A percentile compares a stretch with the other conserved stretches of the same genome.
phyloP scores from a whole-genome alignment of 1,284 basidiomycete genomes.

The Rhizoctonia solani region DNA sequence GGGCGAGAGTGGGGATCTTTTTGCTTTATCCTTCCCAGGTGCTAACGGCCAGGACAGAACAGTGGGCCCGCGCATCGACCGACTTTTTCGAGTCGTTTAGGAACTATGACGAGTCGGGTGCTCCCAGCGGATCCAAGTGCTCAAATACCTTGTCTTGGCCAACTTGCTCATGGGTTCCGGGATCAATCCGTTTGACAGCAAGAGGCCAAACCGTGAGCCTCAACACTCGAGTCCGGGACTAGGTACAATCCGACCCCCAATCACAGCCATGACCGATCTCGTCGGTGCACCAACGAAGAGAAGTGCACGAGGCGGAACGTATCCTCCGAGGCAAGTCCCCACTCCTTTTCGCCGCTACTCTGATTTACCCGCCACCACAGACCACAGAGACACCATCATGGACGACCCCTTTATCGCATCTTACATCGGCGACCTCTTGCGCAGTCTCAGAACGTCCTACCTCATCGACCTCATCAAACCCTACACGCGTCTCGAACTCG shows the following conservation, averaged over 20 bases:
- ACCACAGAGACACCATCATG: slow-evolving; percentile 93
- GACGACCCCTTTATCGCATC: slow-evolving; percentile 89
- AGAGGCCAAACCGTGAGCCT: slow-evolving; percentile 91
- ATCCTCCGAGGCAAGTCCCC: slow-evolving; percentile 75
- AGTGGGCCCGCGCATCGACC: slow-evolving; percentile 95
- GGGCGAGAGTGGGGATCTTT: slow-evolving; percentile 84
- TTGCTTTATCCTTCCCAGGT: not conserved
- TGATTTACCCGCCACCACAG: slow-evolving; percentile 49
- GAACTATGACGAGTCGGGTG: slow-evolving; percentile 98
- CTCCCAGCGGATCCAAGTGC: slow-evolving; percentile 95
- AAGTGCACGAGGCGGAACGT: slow-evolving; percentile 95
- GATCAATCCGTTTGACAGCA: slow-evolving; percentile 99
- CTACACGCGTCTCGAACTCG: slow-evolving; percentile 89
- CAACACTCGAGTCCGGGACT: too few species aligned
- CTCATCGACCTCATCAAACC: slow-evolving; percentile 97
- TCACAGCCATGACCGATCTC: slow-evolving; percentile 96
- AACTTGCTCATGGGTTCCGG: slow-evolving; percentile 99
- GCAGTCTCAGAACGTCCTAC: slow-evolving; percentile 92
- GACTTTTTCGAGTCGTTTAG: slow-evolving; percentile 99
- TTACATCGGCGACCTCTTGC: slow-evolving; percentile 94
- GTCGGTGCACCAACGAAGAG: slow-evolving; percentile 92
- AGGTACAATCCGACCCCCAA: slow-evolving; percentile 96
- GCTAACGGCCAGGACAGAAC: slow-evolving; percentile 55
- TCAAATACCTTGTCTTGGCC: slow-evolving; percentile 97
- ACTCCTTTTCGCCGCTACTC: slow-evolving; percentile 9